These are phyloP conservation scores for Loxodes magnus DNA, from an alignment of 73 alveolate species.

Conservation along the genomic window DNA sequence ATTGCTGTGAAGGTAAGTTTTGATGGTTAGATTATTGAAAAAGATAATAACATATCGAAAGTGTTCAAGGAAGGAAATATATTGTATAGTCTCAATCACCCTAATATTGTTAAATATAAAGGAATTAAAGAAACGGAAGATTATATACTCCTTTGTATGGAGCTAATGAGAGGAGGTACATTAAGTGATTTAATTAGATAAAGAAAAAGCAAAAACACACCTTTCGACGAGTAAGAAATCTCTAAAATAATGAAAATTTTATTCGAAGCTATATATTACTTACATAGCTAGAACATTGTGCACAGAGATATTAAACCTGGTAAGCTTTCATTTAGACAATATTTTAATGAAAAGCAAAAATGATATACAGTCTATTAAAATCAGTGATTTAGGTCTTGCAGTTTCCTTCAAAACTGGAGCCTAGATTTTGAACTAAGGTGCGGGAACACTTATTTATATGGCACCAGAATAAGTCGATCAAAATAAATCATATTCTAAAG, in stretches of 20 bases:
- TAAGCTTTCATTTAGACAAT: too few relatives aligned
- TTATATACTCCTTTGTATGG: conserved; percentile 39
- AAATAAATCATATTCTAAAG: conserved; percentile 28
- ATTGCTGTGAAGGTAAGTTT: conserved; percentile 6
- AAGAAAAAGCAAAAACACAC: too few relatives aligned
- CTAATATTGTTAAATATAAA: conserved; percentile 9
- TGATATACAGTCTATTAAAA: conserved; percentile 19
- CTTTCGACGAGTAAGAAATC: conserved; percentile 1
- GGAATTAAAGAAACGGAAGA: background rate
- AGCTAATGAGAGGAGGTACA: conserved; percentile 47
- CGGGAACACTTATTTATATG: conserved; percentile 59
- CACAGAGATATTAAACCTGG: conserved; percentile 59
- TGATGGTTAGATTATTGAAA: conserved; percentile 13
- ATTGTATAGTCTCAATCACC: conserved; percentile 6
- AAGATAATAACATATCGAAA: conserved; percentile 5
- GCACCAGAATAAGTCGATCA: conserved; percentile 59
- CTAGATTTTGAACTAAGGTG: conserved; percentile 21
- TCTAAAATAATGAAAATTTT: conserved; percentile 10
- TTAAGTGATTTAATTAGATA: conserved; percentile 21
- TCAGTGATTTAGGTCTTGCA: conserved; percentile 56
- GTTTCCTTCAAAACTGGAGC: conserved; percentile 25
- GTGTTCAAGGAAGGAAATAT: conserved; percentile 25
- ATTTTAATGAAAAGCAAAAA: conserved; percentile 21
- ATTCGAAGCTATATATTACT: background rate
- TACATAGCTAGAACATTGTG: conserved; percentile 16